Evolutionary conservation across 345 rosid genomes (phyloP), one percentile per base, ranked within the genome.

Genomic region (Rhodamnia argentea): DNA sequence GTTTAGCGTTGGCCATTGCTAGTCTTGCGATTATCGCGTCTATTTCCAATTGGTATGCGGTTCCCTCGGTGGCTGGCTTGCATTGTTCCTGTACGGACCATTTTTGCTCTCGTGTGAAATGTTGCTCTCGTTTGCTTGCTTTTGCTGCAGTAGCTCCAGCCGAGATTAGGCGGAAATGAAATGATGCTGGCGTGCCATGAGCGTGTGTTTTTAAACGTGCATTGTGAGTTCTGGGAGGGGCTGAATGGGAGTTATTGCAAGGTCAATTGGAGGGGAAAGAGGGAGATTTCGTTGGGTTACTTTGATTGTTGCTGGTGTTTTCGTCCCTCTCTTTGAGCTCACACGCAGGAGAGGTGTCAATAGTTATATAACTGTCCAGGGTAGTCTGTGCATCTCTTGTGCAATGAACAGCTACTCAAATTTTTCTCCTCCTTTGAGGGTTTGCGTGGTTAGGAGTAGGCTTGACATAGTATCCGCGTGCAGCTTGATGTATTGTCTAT

Each of bases 381-480:
- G 23, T 32, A 64, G 76, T 32, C 44, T 16, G 44, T 3, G 6
- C 18, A 64, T 64, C 44, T 64, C 76, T 32, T 1, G 76, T 8
- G 23, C 44, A 10, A 15, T 29, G 44, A 16, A 18, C 76, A 37
- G 14, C 20, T 27, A 16, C 27, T 62, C 74, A 14, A 16, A 6
- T 14, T 62, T 60, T 62, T 62, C 74, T 60, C 22, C 40, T 62
- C 74, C 74, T 60, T 60, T 62, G 20, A 62, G 74, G 74, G 13
- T 27, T 62, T 32, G 22, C 7, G 22, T 27, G 20, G 11, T 64
- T 8, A 32, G 32, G 78, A 32, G 44, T 18, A 16, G 44, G 32
- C 78, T 64, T 18, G 24, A 32, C 13, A 5, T 5, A 0, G 44
- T 64, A 16, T 5, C 24, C 0, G 3, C 3, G 1, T 32, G 24